Evolutionary conservation across 352 stramenopile genomes (phyloP).

Genomic region (Pythium dissimile): DNA sequence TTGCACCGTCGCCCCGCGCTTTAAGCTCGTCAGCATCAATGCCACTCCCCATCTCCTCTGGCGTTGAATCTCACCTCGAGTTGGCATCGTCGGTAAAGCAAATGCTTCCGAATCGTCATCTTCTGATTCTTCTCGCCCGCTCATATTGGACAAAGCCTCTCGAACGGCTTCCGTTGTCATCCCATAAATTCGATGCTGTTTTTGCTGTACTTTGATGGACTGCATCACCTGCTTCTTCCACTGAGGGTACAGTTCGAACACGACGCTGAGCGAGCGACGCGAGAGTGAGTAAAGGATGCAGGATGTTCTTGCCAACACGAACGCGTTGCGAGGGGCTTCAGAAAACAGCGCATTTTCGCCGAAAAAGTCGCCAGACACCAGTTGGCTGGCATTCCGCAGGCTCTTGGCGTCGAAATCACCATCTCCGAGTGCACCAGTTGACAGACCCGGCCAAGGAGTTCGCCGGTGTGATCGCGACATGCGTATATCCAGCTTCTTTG

Average conservation of each 20-base stretch:
- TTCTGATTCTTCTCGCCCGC: neutral
- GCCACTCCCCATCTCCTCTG: neutral
- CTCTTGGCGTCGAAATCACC: neutral
- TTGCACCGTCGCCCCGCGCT: constrained; percentile 32
- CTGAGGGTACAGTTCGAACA: constrained; percentile 44
- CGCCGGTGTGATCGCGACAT: neutral
- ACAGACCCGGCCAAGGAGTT: neutral
- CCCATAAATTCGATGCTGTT: constrained; percentile 29
- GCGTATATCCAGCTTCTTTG: constrained; percentile 1
- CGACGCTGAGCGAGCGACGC: constrained; percentile 35
- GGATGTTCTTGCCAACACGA: constrained; percentile 38
- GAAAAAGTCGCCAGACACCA: constrained; percentile 37
- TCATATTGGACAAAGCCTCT: neutral
- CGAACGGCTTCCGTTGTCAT: neutral
- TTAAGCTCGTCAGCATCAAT: neutral
- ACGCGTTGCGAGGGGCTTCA: constrained; percentile 35
- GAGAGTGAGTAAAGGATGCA: constrained; percentile 49
- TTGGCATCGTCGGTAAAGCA: neutral
- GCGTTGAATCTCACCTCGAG: no score
- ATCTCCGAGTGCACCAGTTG: neutral
- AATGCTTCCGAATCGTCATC: constrained; percentile 2
- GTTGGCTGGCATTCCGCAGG: constrained; percentile 28
- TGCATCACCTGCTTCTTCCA: constrained; percentile 54
- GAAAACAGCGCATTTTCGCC: constrained; percentile 47
- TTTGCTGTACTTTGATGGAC: constrained; percentile 42